A percentile compares a stretch with the other conserved stretches of the same genome.
These are phyloP conservation scores for Bjerkandera adusta DNA, from an alignment of 1,284 basidiomycete genomes.

Conservation along the genomic window DNA sequence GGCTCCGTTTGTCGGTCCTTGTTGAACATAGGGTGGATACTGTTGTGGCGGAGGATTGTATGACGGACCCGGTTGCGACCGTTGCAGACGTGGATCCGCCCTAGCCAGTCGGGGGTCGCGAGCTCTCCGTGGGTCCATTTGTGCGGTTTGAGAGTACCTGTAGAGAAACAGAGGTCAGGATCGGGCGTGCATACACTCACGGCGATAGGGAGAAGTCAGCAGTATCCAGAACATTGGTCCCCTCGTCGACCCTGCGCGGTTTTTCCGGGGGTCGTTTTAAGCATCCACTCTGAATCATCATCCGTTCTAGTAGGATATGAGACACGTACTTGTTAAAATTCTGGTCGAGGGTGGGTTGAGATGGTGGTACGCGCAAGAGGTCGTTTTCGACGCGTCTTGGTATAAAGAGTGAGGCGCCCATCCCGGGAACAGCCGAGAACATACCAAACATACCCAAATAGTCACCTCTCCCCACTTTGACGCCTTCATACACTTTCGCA, in stretches of 20 bases:
- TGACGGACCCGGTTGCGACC: constrained; percentile 36
- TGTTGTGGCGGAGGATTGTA: constrained; percentile 10
- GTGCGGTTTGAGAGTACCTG: too few relatives aligned
- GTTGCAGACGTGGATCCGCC: constrained; percentile 63
- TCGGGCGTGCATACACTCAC: too few relatives aligned
- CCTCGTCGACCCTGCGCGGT: constrained; percentile 59
- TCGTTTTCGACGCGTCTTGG: too few relatives aligned
- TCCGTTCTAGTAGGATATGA: too few relatives aligned
- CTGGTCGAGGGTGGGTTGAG: too few relatives aligned
- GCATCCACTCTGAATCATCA: constrained; percentile 90
- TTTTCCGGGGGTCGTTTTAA: constrained; percentile 55
- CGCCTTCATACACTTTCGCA: too few relatives aligned
- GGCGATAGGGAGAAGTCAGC: constrained; percentile 49
- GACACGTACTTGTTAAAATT: too few relatives aligned
- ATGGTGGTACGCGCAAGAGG: too few relatives aligned
- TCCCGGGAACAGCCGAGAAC: too few relatives aligned
- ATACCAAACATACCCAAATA: too few relatives aligned
- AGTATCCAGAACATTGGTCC: constrained; percentile 90
- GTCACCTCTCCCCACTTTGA: too few relatives aligned
- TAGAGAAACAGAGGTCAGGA: neutral
- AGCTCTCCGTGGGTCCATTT: constrained; percentile 76
- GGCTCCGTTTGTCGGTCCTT: constrained; percentile 11
- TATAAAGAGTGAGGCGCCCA: too few relatives aligned
- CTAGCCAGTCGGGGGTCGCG: constrained; percentile 77
- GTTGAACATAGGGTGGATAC: constrained; percentile 5